These are phyloP conservation scores for Diospyros kaki DNA, from an alignment of 148 eudicot genomes.

Conservation along the genomic window DNA sequence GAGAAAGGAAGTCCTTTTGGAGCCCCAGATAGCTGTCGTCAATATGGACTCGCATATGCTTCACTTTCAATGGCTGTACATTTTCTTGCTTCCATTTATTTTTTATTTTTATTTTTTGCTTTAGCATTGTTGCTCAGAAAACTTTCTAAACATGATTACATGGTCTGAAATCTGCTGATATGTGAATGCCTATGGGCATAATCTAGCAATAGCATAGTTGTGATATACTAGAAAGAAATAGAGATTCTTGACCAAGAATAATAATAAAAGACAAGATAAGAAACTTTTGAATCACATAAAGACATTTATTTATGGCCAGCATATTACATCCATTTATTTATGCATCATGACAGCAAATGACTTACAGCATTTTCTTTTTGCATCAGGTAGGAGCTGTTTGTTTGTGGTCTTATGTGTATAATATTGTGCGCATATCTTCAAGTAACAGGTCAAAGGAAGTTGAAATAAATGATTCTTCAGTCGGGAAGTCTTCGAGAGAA, in stretches of 20 bases:
- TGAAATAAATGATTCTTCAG: conserved; percentile 24
- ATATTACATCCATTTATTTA: too few species aligned
- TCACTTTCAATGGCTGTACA: conserved; percentile 91
- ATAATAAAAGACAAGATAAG: not conserved
- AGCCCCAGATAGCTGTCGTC: conserved; percentile 49
- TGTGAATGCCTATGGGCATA: not conserved
- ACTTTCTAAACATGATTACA: not conserved
- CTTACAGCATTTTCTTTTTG: conserved; percentile 2
- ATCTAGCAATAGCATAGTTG: not conserved
- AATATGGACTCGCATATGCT: conserved; percentile 67
- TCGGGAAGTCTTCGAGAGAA: conserved; percentile 13
- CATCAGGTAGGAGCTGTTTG: conserved; percentile 76
- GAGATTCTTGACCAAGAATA: not conserved
- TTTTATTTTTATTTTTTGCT: too few species aligned
- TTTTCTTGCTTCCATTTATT: not conserved
- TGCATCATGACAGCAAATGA: not conserved
- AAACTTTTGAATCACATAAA: not conserved
- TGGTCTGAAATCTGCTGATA: not conserved
- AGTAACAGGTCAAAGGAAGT: conserved; percentile 30
- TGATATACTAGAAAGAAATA: not conserved
- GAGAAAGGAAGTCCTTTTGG: conserved; percentile 90
- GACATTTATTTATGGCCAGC: too few species aligned
- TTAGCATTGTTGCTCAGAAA: not conserved
- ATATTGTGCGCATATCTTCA: conserved; percentile 60
- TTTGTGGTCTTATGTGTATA: conserved; percentile 81